A percentile compares a stretch with the other conserved stretches of the same genome.
Conservation (phyloP, 768 basidiomycete genomes). For the Amanita brunnescens region DNA sequence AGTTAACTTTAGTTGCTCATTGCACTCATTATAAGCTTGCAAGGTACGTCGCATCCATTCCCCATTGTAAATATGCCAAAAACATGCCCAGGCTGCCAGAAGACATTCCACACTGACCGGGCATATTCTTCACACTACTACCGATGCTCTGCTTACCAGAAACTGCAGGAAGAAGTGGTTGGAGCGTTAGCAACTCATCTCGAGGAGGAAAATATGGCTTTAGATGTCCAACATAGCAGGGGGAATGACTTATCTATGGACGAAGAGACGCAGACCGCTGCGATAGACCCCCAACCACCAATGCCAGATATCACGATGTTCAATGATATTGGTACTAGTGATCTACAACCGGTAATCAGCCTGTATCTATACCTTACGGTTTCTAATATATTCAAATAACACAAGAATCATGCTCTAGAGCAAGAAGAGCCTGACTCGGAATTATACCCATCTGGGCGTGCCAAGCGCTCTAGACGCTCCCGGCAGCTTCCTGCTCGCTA, state of each 20-base stretch:
- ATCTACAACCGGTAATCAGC: not conserved
- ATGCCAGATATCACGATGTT: not conserved
- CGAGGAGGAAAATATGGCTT: not conserved
- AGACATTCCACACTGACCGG: not conserved
- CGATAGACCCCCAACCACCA: not conserved
- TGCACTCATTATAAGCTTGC: no score
- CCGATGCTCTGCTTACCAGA: not conserved
- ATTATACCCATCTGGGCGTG: not conserved
- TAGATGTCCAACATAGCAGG: not conserved
- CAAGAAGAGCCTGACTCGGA: not conserved
- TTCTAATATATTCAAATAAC: not conserved
- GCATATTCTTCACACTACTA: not conserved
- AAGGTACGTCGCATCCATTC: no score
- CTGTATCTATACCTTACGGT: not conserved
- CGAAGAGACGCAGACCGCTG: not conserved
- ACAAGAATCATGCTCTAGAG: not conserved
- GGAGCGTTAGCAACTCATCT: not conserved
- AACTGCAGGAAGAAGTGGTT: not conserved
- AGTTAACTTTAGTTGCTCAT: no score
- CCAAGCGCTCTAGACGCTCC: not conserved
- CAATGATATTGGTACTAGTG: not conserved
- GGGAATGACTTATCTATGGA: not conserved
- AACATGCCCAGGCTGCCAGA: not conserved
- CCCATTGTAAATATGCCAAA: no score
- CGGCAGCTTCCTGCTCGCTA: not conserved